Percentiles rank a stretch among this genome's conserved stretches.
phyloP scores from a whole-genome alignment of 2,329 filamentous ascomycete species.

The Truncatella angustata region DNA sequence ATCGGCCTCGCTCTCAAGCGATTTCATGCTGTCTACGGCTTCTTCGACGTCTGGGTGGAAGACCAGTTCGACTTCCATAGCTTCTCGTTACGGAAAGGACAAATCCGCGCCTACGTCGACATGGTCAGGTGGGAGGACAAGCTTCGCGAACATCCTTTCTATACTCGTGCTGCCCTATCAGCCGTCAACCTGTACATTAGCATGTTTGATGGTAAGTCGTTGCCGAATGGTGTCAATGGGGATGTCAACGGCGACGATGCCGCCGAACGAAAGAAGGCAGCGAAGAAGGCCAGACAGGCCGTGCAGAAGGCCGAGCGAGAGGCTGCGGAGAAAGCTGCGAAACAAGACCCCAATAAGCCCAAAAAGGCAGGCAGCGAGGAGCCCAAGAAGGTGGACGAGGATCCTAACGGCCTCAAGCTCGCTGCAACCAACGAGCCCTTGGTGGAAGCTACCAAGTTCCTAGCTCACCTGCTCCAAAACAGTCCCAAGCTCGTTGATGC shows the following conservation, averaged over 20 bases:
- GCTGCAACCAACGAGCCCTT: constrained; percentile 80
- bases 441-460: constrained; percentile 82
- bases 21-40: constrained; percentile 82
- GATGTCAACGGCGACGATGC: constrained; percentile 50
- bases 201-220: constrained; percentile 71
- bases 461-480: constrained; percentile 77
- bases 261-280: constrained; percentile 77
- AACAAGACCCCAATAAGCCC: constrained; percentile 81
- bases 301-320: constrained; percentile 71
- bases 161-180: constrained; percentile 75
- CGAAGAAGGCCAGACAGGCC: constrained; percentile 88
- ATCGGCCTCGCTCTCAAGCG: constrained; percentile 86
- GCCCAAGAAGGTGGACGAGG: constrained; percentile 83
- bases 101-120: constrained; percentile 90
- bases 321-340: constrained; percentile 73
- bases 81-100: constrained; percentile 95
- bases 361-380: constrained; percentile 61
- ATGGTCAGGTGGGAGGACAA: constrained; percentile 97
- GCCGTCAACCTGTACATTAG: constrained; percentile 79
- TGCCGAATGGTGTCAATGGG: constrained; percentile 62
- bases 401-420: constrained; percentile 79
- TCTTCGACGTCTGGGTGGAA: constrained; percentile 97
- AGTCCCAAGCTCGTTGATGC: constrained; percentile 78
- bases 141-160: constrained; percentile 90
- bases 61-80: constrained; percentile 99